phyloP scores from a whole-genome alignment of 2,329 filamentous ascomycete species.

The Xylariaceae sp. region DNA sequence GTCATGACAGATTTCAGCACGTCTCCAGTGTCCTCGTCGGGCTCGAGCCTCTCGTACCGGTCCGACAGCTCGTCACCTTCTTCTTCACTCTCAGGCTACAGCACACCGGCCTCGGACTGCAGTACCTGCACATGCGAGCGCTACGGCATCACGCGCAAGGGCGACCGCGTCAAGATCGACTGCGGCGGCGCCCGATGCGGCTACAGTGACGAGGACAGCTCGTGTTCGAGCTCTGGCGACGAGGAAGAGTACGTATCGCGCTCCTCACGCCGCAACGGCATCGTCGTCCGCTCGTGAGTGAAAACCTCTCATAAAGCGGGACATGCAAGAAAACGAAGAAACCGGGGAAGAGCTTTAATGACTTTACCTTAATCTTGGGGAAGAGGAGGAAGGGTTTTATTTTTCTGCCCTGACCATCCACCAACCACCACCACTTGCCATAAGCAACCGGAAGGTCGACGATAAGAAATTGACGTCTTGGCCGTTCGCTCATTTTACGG shows the following conservation, averaged over 20 bases:
- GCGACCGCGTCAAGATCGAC: constrained; percentile 94
- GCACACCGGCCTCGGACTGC: constrained; percentile 78
- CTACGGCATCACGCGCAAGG: constrained; percentile 93
- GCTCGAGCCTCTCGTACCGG: constrained; percentile 74
- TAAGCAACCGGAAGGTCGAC: constrained; percentile 24
- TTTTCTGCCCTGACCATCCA: background rate
- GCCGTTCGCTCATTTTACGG: constrained; percentile 34
- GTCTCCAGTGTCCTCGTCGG: constrained; percentile 69
- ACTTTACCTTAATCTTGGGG: constrained; percentile 20
- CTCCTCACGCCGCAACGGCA: constrained; percentile 68
- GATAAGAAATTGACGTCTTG: constrained; percentile 26
- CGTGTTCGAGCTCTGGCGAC: constrained; percentile 73
- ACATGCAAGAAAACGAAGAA: constrained; percentile 36
- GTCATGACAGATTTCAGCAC: constrained; percentile 60
- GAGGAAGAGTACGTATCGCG: constrained; percentile 64
- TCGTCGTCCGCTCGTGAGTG: constrained; percentile 58
- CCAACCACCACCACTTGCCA: constrained; percentile 4
- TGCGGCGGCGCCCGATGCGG: constrained; percentile 90
- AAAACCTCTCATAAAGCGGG: constrained; percentile 26
- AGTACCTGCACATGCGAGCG: constrained; percentile 90
- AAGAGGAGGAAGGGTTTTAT: constrained; percentile 10
- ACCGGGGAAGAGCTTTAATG: constrained; percentile 33
- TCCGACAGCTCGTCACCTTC: constrained; percentile 76
- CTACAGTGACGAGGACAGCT: constrained; percentile 73
- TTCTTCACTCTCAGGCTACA: constrained; percentile 78